These are phyloP conservation scores for Rosa rugosa DNA, from an alignment of 306 rosid species.

Conservation along the genomic window DNA sequence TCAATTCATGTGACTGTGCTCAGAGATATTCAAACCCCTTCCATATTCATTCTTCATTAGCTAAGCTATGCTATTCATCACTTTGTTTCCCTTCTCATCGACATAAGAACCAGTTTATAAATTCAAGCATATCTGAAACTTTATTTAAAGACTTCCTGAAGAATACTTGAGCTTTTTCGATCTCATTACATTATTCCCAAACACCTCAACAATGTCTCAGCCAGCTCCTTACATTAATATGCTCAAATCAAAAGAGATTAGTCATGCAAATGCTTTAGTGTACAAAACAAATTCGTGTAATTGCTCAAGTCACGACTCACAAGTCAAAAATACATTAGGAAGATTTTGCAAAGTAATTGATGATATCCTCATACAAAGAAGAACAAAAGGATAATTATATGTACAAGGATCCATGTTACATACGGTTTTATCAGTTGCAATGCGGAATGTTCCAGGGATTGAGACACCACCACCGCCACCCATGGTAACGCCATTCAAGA, in stretches of 20 bases:
- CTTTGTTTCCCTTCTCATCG: background rate
- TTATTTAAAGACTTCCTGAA: background rate
- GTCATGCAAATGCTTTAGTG: background rate
- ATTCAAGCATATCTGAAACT: background rate
- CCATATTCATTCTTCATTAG: background rate
- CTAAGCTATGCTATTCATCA: background rate
- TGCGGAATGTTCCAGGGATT: constrained; percentile 80
- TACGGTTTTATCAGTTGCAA: constrained; percentile 90
- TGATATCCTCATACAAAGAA: background rate
- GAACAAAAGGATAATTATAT: background rate
- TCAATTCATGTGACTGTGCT: background rate
- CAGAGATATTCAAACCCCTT: background rate
- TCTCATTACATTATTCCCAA: background rate
- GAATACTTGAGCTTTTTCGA: background rate
- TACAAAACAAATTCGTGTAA: too few species aligned
- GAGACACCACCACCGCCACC: constrained; percentile 98
- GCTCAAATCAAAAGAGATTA: background rate
- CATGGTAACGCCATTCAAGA: constrained; percentile 90
- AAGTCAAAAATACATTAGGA: background rate
- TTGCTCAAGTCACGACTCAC: too few species aligned
- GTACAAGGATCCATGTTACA: constrained; percentile 23
- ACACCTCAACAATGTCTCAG: background rate
- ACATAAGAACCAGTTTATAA: background rate
- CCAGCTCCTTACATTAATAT: background rate
- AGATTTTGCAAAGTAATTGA: background rate